Evolutionary conservation across 225 moss, liverwort and hornwort species (phyloP).

Genomic region (Takakia lepidozioides): DNA sequence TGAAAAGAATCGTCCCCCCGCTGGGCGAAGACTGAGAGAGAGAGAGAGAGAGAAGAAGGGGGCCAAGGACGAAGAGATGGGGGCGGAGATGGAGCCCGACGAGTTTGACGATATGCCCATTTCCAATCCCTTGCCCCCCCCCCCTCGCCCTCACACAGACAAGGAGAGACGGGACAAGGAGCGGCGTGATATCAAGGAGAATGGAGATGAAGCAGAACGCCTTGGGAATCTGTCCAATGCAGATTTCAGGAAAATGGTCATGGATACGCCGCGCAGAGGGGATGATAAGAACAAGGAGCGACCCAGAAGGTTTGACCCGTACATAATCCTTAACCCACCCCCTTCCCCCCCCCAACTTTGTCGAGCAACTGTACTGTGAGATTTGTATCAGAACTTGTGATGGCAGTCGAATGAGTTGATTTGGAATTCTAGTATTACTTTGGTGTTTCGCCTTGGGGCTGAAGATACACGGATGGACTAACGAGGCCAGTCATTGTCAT

Average conservation of each 20-base stretch:
- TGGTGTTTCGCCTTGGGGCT: too few relatives aligned
- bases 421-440: too few relatives aligned
- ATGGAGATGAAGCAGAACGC: constrained; percentile 40
- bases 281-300: constrained; percentile 50
- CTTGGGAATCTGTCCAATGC: constrained; percentile 60
- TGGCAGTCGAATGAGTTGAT: too few relatives aligned
- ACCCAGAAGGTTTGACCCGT: constrained; percentile 47
- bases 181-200: constrained; percentile 26
- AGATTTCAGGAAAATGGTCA: constrained; percentile 62
- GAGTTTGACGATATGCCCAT: constrained; percentile 59
- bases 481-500: too few relatives aligned
- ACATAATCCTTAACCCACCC: neutral
- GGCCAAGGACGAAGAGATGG: too few relatives aligned
- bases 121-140: constrained; percentile 56
- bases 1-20: too few relatives aligned
- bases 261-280: constrained; percentile 56
- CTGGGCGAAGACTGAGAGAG: too few relatives aligned
- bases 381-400: too few relatives aligned
- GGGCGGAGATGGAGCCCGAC: constrained; percentile 15
- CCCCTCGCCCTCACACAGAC: constrained; percentile 51
- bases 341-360: too few relatives aligned
- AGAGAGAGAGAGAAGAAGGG: too few relatives aligned
- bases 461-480: too few relatives aligned
- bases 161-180: constrained; percentile 16
- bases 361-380: too few relatives aligned